Evolutionary conservation across 163 green algal species (phyloP).

Genomic region (Coccomyxa subellipsoidea): DNA sequence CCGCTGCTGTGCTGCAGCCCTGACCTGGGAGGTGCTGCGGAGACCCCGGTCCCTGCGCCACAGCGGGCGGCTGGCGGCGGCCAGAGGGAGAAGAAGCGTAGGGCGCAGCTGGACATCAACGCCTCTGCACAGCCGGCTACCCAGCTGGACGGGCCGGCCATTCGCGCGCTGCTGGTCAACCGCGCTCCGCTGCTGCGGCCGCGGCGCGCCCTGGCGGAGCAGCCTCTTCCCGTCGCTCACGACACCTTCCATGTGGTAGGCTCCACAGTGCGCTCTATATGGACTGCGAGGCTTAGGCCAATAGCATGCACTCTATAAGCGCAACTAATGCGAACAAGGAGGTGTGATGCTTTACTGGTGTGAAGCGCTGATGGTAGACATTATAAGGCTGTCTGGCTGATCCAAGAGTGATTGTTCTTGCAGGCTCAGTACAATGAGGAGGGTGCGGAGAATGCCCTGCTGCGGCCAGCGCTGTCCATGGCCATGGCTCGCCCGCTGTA

Average conservation of each 20-base stretch:
- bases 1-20: not conserved
- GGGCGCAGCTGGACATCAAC: conserved; percentile 30
- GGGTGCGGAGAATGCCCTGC: conserved; percentile 30
- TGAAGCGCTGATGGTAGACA: no score
- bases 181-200: conserved; percentile 34
- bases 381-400: no score
- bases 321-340: not conserved
- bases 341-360: not conserved
- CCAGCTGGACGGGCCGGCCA: conserved; percentile 34
- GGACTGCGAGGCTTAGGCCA: no score
- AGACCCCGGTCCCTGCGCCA: not conserved
- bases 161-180: conserved; percentile 41
- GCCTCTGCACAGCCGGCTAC: conserved; percentile 18
- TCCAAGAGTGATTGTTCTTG: no score
- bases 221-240: not conserved
- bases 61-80: not conserved
- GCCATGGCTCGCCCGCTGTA: conserved; percentile 32
- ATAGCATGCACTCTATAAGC: not conserved
- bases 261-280: no score
- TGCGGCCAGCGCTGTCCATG: conserved; percentile 19
- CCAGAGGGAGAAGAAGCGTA: not conserved
- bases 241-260: conserved; percentile 27
- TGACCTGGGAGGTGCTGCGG: not conserved
- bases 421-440: conserved; percentile 25
- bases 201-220: conserved; percentile 16